These are phyloP conservation scores for Pleurotus pulmonarius DNA, from an alignment of 768 basidiomycete species.

Conservation along the genomic window DNA sequence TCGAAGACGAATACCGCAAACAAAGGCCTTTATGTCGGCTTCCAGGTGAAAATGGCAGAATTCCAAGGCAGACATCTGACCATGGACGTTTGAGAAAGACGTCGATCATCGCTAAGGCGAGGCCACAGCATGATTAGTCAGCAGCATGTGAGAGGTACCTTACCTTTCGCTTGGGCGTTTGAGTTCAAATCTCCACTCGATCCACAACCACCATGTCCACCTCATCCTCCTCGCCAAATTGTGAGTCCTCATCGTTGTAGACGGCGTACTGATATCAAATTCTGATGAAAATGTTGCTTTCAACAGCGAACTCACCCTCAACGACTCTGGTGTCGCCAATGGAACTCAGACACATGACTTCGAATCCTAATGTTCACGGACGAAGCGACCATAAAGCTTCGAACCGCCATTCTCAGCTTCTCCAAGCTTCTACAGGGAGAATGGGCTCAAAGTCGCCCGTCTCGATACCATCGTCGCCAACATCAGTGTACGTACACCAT, in stretches of 20 bases:
- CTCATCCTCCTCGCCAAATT: conserved; percentile 3
- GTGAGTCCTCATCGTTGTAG: not conserved
- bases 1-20: not conserved
- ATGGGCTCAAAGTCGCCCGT: conserved; percentile 63
- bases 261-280: not conserved
- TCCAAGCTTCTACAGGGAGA: conserved; percentile 34
- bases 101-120: conserved; percentile 2
- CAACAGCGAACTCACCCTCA: not conserved
- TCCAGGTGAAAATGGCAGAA: not conserved
- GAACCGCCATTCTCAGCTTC: conserved; percentile 43
- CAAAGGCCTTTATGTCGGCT: not conserved
- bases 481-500: conserved; percentile 57
- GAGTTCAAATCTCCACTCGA: not conserved
- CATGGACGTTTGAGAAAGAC: conserved; percentile 1
- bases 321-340: conserved; percentile 7
- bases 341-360: conserved; percentile 58
- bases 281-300: not conserved
- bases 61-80: not conserved
- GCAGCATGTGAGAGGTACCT: conserved; percentile 1
- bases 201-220: conserved; percentile 2
- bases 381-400: conserved; percentile 7
- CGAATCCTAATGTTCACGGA: conserved; percentile 35
- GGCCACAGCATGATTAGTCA: conserved; percentile 4
- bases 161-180: not conserved
- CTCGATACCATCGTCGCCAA: conserved; percentile 79